Evolutionary conservation across 441 rosid species (phyloP).

Genomic region (Pelargonium australe): DNA sequence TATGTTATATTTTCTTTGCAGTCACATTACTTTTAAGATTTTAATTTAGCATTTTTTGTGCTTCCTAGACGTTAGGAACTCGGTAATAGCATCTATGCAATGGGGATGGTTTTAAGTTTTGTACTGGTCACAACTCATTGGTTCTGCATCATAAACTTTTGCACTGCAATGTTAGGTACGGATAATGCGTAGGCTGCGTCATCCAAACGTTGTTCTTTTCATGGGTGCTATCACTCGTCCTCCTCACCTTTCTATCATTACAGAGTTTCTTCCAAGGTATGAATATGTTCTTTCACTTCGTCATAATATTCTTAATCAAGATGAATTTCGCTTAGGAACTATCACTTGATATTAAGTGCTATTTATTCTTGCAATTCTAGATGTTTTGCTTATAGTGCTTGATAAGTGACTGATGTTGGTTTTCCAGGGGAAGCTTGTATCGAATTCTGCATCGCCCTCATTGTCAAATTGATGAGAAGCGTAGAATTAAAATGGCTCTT

Average conservation of each 20-base stretch:
- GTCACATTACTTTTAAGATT: background rate
- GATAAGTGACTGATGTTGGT: constrained; percentile 15
- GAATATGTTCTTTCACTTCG: constrained; percentile 14
- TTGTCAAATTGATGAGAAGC: constrained; percentile 81
- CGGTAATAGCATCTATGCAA: constrained; percentile 1
- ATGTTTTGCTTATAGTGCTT: background rate
- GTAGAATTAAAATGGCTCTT: constrained; percentile 93
- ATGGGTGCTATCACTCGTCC: constrained; percentile 99
- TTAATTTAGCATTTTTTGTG: background rate
- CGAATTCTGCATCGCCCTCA: constrained; percentile 88
- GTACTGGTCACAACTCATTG: background rate
- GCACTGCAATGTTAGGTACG: constrained; percentile 53
- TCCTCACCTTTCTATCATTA: constrained; percentile 85
- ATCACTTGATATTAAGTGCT: constrained; percentile 18
- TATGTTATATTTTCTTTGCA: background rate
- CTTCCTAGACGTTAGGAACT: background rate
- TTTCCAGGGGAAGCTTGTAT: constrained; percentile 84
- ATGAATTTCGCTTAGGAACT: constrained; percentile 11
- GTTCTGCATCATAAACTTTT: constrained; percentile 12
- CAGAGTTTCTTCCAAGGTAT: constrained; percentile 95
- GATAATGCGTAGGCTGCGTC: constrained; percentile 95
- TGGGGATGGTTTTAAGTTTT: background rate
- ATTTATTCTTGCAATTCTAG: constrained; percentile 9
- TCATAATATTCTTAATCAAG: constrained; percentile 12
- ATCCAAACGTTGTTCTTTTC: constrained; percentile 95